A percentile compares a stretch with the other conserved stretches of the same genome.
Evolutionary conservation across 2,329 filamentous ascomycete species (phyloP).

Genomic region (Lachnellula cervina): DNA sequence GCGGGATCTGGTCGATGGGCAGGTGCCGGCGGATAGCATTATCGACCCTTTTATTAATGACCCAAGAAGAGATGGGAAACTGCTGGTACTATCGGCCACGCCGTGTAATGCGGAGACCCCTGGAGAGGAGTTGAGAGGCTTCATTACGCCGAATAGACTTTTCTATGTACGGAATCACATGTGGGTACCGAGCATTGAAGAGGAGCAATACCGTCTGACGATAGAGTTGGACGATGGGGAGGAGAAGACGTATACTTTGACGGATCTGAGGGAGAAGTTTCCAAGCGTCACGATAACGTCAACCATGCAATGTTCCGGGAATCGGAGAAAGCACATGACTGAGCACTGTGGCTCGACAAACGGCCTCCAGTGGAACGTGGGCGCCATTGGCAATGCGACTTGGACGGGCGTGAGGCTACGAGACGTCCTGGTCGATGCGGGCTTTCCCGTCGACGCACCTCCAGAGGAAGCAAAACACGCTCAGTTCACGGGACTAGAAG

Average conservation of each 20-base stretch:
- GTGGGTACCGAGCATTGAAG: slow-evolving; percentile 39
- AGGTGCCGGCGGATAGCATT: slow-evolving; percentile 47
- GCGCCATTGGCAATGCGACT: slow-evolving; percentile 44
- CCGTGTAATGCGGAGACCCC: slow-evolving; percentile 61
- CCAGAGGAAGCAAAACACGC: slow-evolving; percentile 15
- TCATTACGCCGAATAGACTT: slow-evolving; percentile 44
- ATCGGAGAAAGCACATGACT: slow-evolving; percentile 48
- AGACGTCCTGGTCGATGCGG: slow-evolving; percentile 41
- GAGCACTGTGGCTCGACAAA: slow-evolving; percentile 42
- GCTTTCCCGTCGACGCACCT: slow-evolving; percentile 28
- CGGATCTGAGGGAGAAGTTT: slow-evolving; percentile 40
- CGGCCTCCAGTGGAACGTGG: slow-evolving; percentile 44
- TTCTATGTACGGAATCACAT: slow-evolving; percentile 52
- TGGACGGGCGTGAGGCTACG: slow-evolving; percentile 45
- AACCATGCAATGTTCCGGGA: slow-evolving; percentile 45
- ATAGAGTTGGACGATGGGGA: slow-evolving; percentile 40
- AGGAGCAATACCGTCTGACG: slow-evolving; percentile 30
- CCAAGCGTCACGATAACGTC: slow-evolving; percentile 44
- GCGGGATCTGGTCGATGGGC: slow-evolving; percentile 54
- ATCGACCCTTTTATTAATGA: slow-evolving; percentile 57
- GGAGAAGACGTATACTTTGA: slow-evolving; percentile 37
- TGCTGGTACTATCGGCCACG: slow-evolving; percentile 48
- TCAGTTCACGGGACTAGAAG: slow-evolving; percentile 18
- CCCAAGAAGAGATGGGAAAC: slow-evolving; percentile 45
- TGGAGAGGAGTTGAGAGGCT: slow-evolving; percentile 42